Base-by-base conservation (phyloP, 2,329 filamentous ascomycete species). In the Cladophialophora yegresii region DNA sequence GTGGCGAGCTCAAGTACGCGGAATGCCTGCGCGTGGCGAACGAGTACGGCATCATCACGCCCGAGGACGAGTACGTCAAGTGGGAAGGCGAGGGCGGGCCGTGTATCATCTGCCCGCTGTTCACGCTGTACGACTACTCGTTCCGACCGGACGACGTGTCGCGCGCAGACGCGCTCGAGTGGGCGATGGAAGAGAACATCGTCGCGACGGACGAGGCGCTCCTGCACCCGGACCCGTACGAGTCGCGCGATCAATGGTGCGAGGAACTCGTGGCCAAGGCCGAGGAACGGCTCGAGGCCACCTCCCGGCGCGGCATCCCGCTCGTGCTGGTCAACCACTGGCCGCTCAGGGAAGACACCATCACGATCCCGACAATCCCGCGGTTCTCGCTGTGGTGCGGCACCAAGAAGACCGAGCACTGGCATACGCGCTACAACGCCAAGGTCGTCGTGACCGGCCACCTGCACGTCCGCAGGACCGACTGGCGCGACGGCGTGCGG, bases 111-210 rank as follows among this genome's bases (percentile, higher is more conserved):
- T 82, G 81, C 33, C 84, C 82, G 33, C 79, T 85, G 56, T 86
- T 86, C 76, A 85, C 84, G 0, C 75, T 86, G 13, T 86, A 86
- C 76, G 84, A 86, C 74, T 86, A 86, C 74, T 82, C 78, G 66
- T 86, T 85, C 72, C 77, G 83, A 0, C 84, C 84, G 0, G 75
- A 73, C 1, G 69, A 83, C 53, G 78, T 86, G 8, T 73, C 76
- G 28, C 74, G 81, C 43, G 82, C 82, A 62, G 73, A 77, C 22
- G 83, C 83, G 1, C 57, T 71, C 30, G 66, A 67, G 10, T 71
- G 70, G 70, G 70, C 70, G 3, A 65, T 67, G 62, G 69, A 71
- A 26, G 50, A 69, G 32, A 68, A 71, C 59, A 62, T 71, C 26
- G 55, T 65, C 30, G 70, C 70, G 7, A 70, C 70, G 16, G 70